These are phyloP conservation scores for Saccharomyces hybrid DNA, from an alignment of 1,139 yeast genomes.

Conservation along the genomic window DNA sequence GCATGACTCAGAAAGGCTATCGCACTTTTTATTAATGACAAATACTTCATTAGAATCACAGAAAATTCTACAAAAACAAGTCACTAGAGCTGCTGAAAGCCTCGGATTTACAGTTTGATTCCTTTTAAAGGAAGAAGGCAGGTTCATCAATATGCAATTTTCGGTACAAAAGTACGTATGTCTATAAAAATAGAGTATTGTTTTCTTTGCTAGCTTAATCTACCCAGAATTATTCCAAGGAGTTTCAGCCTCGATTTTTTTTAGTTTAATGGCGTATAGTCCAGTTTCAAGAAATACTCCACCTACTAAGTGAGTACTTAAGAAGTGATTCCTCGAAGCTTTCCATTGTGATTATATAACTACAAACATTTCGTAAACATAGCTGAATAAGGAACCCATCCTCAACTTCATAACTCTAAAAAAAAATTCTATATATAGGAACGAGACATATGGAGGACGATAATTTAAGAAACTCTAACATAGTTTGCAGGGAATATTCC, in stretches of 20 bases:
- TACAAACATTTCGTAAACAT: neutral
- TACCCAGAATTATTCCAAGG: neutral
- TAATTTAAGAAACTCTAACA: slow-evolving; percentile 4
- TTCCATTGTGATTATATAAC: neutral
- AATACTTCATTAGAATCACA: slow-evolving; percentile 20
- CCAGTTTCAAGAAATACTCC: neutral
- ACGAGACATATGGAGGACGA: neutral
- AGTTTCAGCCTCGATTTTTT: neutral
- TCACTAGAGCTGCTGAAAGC: slow-evolving; percentile 29
- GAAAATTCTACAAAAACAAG: slow-evolving; percentile 21
- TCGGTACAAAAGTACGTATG: neutral
- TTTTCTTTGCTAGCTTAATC: neutral
- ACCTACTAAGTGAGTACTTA: neutral
- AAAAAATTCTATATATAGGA: neutral
- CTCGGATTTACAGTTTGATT: slow-evolving; percentile 20
- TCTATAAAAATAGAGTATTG: neutral
- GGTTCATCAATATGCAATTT: neutral
- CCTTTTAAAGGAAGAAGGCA: neutral
- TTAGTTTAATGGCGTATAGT: neutral
- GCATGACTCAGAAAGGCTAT: slow-evolving; percentile 21
- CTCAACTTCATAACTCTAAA: neutral
- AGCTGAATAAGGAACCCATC: neutral
- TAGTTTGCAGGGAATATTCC: no score
- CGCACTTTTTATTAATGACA: slow-evolving; percentile 19
- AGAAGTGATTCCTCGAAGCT: neutral